Conservation (phyloP, 2,329 filamentous ascomycete genomes). For the Paradendryphiella salina region DNA sequence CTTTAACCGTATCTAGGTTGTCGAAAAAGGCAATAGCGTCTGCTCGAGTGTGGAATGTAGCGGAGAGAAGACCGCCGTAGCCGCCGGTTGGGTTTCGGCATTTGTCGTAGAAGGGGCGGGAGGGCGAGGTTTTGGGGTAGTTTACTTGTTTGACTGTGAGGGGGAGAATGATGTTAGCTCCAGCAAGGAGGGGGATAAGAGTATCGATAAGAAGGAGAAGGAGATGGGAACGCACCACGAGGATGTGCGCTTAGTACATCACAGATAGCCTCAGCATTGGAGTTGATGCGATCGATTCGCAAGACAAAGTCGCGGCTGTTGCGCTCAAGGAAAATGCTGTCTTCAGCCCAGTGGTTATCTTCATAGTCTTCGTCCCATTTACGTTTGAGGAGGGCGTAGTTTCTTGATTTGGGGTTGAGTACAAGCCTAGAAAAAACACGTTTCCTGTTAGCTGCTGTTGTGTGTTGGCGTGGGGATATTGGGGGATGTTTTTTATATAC, state of each 20-base stretch:
- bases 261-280: constrained; percentile 81
- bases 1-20: constrained; percentile 82
- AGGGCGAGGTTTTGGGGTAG: constrained; percentile 80
- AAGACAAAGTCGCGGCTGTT: constrained; percentile 91
- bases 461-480: neutral
- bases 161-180: too few relatives aligned
- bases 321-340: constrained; percentile 90
- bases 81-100: constrained; percentile 74
- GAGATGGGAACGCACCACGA: constrained; percentile 45
- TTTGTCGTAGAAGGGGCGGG: constrained; percentile 73
- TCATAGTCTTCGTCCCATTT: constrained; percentile 71
- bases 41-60: constrained; percentile 71
- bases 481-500: constrained; percentile 2
- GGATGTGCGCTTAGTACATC: constrained; percentile 66
- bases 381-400: constrained; percentile 70
- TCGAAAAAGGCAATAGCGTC: constrained; percentile 86
- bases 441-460: constrained; percentile 10
- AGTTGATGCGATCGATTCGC: constrained; percentile 81
- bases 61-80: constrained; percentile 86
- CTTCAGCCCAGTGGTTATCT: constrained; percentile 92
- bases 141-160: constrained; percentile 72
- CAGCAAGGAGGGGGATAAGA: too few relatives aligned
- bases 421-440: constrained; percentile 60
- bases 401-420: constrained; percentile 67
- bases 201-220: neutral